phyloP scores from a whole-genome alignment of 176 grass and related monocot species.

The Rhynchospora breviuscula region DNA sequence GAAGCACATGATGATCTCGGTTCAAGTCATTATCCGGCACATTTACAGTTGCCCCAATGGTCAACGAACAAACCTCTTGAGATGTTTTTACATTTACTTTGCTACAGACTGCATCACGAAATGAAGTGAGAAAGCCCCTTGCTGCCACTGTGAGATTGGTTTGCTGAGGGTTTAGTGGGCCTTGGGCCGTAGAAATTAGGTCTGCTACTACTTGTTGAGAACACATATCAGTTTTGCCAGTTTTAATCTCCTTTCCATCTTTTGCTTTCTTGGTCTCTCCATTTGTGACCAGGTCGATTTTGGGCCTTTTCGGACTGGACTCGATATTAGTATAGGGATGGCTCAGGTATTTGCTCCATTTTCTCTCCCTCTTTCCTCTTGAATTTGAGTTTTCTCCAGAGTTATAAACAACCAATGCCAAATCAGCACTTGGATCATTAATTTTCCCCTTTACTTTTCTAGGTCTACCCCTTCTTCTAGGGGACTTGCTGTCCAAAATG shows the following conservation, averaged over 20 bases:
- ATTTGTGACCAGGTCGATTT: conserved; percentile 3
- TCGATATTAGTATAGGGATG: not conserved
- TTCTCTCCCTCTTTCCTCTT: not conserved
- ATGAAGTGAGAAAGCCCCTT: conserved; percentile 15
- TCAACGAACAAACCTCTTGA: not conserved
- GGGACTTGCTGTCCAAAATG: not conserved
- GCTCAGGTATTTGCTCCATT: conserved; percentile 3
- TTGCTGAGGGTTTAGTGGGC: conserved; percentile 13
- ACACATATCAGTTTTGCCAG: not conserved
- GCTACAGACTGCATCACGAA: not conserved
- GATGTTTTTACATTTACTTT: not conserved
- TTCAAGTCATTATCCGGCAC: not conserved
- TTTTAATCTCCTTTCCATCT: not conserved
- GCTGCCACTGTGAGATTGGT: conserved; percentile 3
- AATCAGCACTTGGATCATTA: not conserved
- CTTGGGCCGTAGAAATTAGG: conserved; percentile 21
- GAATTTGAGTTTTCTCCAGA: not conserved
- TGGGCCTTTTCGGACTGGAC: conserved; percentile 9
- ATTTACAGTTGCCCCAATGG: not conserved
- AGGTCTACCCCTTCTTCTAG: conserved; percentile 14
- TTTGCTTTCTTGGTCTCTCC: conserved; percentile 14
- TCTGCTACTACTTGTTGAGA: conserved; percentile 12
- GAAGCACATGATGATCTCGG: not conserved
- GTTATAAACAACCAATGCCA: not conserved
- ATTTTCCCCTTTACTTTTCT: not conserved